Conservation (phyloP, 768 basidiomycete genomes). For the Tephrocybe sp. region DNA sequence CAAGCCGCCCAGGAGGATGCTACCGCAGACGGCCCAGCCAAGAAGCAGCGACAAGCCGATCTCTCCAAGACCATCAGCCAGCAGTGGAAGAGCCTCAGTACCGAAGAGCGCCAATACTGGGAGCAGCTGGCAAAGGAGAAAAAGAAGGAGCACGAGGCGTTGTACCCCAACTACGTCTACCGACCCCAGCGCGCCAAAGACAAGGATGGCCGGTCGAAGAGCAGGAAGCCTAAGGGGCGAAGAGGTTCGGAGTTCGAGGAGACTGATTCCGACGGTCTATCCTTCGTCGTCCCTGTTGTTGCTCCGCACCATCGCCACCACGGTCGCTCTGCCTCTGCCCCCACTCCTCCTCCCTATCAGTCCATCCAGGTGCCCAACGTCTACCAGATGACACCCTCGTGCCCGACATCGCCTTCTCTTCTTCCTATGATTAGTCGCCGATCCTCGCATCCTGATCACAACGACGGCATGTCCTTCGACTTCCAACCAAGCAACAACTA, state of each 20-base stretch:
- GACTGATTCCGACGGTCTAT: constrained; percentile 41
- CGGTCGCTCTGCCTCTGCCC: constrained; percentile 50
- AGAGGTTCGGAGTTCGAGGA: constrained; percentile 25
- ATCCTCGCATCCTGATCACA: constrained; percentile 50
- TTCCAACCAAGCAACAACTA: constrained; percentile 49
- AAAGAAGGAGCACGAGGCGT: constrained; percentile 75
- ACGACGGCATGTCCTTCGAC: constrained; percentile 50
- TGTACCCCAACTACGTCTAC: constrained; percentile 79
- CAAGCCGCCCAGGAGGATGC: constrained; percentile 55
- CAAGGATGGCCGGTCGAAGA: constrained; percentile 50
- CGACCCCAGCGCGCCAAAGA: constrained; percentile 68
- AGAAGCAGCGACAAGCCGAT: constrained; percentile 71
- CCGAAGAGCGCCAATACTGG: constrained; percentile 72
- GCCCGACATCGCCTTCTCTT: constrained; percentile 61
- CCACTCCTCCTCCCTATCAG: constrained; percentile 69
- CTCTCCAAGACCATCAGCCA: constrained; percentile 81
- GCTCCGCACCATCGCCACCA: constrained; percentile 25
- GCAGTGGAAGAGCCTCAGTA: constrained; percentile 70
- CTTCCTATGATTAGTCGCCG: constrained; percentile 63
- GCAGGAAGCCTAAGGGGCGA: constrained; percentile 39
- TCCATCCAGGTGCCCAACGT: constrained; percentile 70
- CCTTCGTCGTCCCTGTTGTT: constrained; percentile 38
- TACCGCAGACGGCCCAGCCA: constrained; percentile 40
- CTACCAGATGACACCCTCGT: constrained; percentile 52
- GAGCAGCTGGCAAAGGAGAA: constrained; percentile 76